phyloP scores from a whole-genome alignment of 148 eudicot genomes.

The Silene conica region DNA sequence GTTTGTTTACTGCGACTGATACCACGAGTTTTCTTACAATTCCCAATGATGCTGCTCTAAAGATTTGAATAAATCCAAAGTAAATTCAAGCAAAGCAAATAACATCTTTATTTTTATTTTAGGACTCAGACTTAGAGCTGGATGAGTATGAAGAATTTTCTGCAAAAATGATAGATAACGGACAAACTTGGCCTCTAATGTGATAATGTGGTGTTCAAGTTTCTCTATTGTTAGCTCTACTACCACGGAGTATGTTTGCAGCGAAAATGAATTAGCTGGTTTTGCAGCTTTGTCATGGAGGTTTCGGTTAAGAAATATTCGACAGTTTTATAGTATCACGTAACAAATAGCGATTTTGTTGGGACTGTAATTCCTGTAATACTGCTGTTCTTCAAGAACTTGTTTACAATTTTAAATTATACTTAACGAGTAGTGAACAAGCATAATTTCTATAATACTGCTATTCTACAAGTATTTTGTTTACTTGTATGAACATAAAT shows the following conservation, averaged over 20 bases:
- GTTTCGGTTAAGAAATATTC: not conserved
- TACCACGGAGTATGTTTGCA: not conserved
- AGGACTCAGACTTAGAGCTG: no score
- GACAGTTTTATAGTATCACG: not conserved
- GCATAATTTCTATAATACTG: no score
- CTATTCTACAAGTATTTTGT: no score
- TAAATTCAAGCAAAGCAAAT: no score
- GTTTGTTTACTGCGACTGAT: no score
- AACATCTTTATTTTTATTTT: no score
- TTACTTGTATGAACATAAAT: not conserved
- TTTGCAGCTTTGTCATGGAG: not conserved
- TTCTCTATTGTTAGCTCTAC: not conserved
- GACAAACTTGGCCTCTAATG: constrained; percentile 50
- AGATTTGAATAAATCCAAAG: no score
- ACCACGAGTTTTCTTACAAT: no score
- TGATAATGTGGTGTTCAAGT: not conserved
- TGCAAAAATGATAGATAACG: no score
- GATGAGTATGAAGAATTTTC: no score
- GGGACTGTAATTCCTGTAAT: not conserved
- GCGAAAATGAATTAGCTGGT: not conserved
- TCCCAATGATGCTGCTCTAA: no score
- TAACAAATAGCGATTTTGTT: not conserved
- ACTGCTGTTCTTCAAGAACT: not conserved
- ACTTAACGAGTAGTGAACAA: not conserved
- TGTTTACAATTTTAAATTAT: no score